Conservation (phyloP, 306 rosid species). For the Prunus davidiana region DNA sequence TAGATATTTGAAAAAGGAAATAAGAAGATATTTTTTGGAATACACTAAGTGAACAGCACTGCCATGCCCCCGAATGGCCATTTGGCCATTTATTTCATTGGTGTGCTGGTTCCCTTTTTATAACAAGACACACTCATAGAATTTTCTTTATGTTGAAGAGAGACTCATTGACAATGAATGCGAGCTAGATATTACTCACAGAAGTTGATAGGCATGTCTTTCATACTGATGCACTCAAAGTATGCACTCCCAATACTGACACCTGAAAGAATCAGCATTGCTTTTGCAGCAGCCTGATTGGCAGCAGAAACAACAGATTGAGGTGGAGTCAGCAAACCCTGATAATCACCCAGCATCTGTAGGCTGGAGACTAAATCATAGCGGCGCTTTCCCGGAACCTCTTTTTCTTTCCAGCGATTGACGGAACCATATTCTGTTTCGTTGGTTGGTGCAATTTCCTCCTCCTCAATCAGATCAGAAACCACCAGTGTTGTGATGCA, state of each 20-base stretch:
- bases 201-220: slow-evolving; percentile 70
- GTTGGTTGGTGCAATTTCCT: slow-evolving; percentile 46
- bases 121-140: not conserved
- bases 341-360: slow-evolving; percentile 80
- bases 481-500: slow-evolving; percentile 81
- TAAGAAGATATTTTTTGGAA: not conserved
- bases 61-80: not conserved
- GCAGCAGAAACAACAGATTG: slow-evolving; percentile 61
- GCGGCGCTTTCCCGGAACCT: slow-evolving; percentile 54
- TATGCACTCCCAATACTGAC: slow-evolving; percentile 64
- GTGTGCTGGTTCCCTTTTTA: not conserved
- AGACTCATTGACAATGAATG: slow-evolving; percentile 5
- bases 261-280: slow-evolving; percentile 79
- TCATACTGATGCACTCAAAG: slow-evolving; percentile 66
- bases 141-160: not conserved
- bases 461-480: slow-evolving; percentile 82
- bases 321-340: slow-evolving; percentile 81
- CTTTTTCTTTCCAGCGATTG: slow-evolving; percentile 57
- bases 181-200: slow-evolving; percentile 52
- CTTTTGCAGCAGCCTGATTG: slow-evolving; percentile 93
- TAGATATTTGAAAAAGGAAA: not conserved
- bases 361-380: slow-evolving; percentile 71
- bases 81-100: not conserved
- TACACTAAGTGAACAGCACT: not conserved
- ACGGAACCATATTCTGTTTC: slow-evolving; percentile 46